Base-by-base conservation (phyloP, 495 filamentous ascomycete species). In the Xylaria sp. region DNA sequence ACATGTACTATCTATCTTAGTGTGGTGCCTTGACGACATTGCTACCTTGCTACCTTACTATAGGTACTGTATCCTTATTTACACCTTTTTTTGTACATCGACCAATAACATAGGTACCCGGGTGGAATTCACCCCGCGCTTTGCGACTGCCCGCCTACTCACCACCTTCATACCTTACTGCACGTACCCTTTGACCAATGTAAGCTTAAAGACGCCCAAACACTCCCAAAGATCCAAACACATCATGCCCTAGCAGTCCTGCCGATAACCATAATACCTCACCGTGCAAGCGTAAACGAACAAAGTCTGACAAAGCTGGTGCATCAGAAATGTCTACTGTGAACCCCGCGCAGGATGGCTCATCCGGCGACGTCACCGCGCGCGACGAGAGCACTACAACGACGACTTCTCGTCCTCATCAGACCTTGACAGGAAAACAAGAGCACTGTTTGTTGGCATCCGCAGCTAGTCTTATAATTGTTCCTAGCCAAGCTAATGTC, bases 401-500 rank as follows among this genome's bases (percentile, higher is more conserved):
- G 21, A 26, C 70, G 40, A 29, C 61, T 40, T 72, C 75, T 58
- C 72, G 74, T 50, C 76, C 80, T 15, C 71, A 73, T 59, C 82
- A 85, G 71, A 75, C 77, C 40, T 82, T 99, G 72, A 97, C 94
- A 2, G 96, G 96, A 68, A 98, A 97, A 82, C 97, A 99, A 87
- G 96, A 99, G 81, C 97, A 99, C 79, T 99, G 95, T 98, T 80
- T 69, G 90, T 81, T 61, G 24, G 15, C 35, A 43, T 57, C 43
- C 6, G 12, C 35, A 48, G 26, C 29, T 35, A 24, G 1, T 24
- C 37, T 35, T 65, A 4, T 15, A 12, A 11, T 26, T 26, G 65
- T 44, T 41, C 48, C 31, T 37, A 48, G 61, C 61, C 44, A 61
- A 46, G 62, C 75, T 85, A 67, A 87, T 77, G 6, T 12, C n/a